phyloP scores from a whole-genome alignment of 805 yeast species.

The Wickerhamomyces mucosus region DNA sequence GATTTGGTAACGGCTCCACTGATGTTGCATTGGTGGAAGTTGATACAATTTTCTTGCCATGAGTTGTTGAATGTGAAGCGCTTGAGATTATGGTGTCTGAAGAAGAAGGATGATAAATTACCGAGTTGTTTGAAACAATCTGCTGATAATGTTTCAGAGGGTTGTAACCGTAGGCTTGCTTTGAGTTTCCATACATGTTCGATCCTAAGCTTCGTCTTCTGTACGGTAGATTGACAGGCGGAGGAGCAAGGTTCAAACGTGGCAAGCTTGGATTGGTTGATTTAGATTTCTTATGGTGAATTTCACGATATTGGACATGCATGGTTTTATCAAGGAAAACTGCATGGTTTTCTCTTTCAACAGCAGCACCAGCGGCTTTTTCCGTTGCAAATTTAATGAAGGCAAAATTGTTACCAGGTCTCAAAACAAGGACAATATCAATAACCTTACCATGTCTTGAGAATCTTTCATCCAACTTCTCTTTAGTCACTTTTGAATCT shows the following conservation, averaged over 20 bases:
- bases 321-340: conserved; percentile 63
- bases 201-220: conserved; percentile 28
- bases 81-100: not conserved
- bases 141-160: conserved; percentile 1
- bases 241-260: conserved; percentile 59
- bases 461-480: conserved; percentile 49
- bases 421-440: conserved; percentile 45
- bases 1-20: not conserved
- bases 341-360: conserved; percentile 78
- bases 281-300: conserved; percentile 25
- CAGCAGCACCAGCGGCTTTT: conserved; percentile 76
- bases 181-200: not conserved
- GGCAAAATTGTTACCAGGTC: conserved; percentile 51
- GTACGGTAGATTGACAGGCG: conserved; percentile 59
- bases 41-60: not conserved
- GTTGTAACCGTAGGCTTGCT: conserved; percentile 3
- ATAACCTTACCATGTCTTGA: conserved; percentile 55
- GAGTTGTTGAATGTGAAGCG: not conserved
- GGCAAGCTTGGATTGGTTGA: conserved; percentile 21
- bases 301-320: conserved; percentile 77
- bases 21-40: not conserved
- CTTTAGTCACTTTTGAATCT: conserved; percentile 42
- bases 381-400: conserved; percentile 59
- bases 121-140: no score
- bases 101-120: not conserved